phyloP scores from a whole-genome alignment of 2,329 filamentous ascomycete genomes.

The Xylariaceae sp. region DNA sequence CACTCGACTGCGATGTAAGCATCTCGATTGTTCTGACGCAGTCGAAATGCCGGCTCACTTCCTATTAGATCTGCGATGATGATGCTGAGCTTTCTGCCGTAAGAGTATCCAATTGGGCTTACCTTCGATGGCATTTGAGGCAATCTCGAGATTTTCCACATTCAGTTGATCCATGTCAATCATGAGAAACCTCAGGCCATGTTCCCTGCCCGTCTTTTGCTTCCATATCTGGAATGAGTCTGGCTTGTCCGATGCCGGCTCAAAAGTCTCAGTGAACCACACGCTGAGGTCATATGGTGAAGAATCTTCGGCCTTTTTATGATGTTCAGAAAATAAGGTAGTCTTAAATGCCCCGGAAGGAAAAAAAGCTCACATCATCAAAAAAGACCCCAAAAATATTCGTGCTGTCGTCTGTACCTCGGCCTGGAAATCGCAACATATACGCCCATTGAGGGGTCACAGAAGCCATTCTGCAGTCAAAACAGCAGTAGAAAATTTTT shows the following conservation, averaged over 20 bases:
- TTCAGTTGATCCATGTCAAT: conserved; percentile 2
- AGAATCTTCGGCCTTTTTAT: neutral
- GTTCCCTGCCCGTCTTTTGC: neutral
- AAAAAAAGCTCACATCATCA: conserved; percentile 1
- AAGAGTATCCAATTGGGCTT: neutral
- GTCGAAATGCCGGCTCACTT: neutral
- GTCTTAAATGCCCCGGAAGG: neutral
- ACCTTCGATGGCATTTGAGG: neutral
- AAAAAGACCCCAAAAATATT: conserved; percentile 9
- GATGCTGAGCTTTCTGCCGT: neutral
- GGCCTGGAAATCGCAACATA: conserved; percentile 1
- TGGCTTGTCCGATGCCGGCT: neutral
- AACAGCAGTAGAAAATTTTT: no score
- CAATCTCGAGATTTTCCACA: neutral
- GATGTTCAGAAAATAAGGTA: neutral
- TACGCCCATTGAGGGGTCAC: neutral
- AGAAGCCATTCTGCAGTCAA: neutral
- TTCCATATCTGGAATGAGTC: conserved; percentile 6
- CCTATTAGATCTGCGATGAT: neutral
- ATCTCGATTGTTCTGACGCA: conserved; percentile 2
- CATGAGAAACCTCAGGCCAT: conserved; percentile 1
- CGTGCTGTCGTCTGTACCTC: neutral
- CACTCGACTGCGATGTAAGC: neutral
- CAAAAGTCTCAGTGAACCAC: neutral
- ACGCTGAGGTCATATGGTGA: neutral